Evolutionary conservation across 2,329 filamentous ascomycete genomes (phyloP), one percentile per base, ranked within the genome.

Genomic region (Aureobasidium leucospermi): DNA sequence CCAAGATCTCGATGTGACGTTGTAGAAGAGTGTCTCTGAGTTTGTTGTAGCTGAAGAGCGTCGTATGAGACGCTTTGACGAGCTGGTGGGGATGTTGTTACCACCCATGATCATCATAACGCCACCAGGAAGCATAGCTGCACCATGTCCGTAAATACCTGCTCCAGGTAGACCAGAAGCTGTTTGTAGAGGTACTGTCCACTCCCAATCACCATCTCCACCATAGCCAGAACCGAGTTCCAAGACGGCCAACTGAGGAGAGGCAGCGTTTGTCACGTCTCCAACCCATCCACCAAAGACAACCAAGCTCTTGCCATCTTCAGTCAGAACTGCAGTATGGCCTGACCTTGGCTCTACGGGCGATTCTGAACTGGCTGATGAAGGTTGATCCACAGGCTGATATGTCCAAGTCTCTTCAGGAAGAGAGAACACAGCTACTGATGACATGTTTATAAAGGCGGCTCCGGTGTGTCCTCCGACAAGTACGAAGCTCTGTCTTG

Each of bases 381-480:
- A 67, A 10, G 76, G 73, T 59, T 78, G 75, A 6, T 81, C 75
- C n/a, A 92, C 83, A 1, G 81, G 78, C 29, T 95, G 77, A 70
- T 93, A 96, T 31, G 84, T 87, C 93, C 93, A 97, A 57, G 83
- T 86, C 68, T 91, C 85, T 67, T 95, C 88, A 0, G 93, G 93
- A 6, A 96, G 77, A 58, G 85, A 92, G 79, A 92, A 96, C 1
- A 96, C 77, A 0, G 91, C 93, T 1, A 93, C 84, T 45, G 90
- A 89, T 60, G 90, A 95, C 87, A 96, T 96, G 71, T 96, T 96
- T 75, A 96, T 86, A 69, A 96, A 96, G 0, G 91, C 92, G 15
- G 78, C 74, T 65, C 84, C 79, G 0, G 91, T 96, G 70, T 96
- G 91, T 0, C 93, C 93, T 42, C 92, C 93, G 15, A 96, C 76